These are phyloP conservation scores for Lignosus rhinocerotis DNA, from an alignment of 1,284 basidiomycete genomes.

Conservation along the genomic window DNA sequence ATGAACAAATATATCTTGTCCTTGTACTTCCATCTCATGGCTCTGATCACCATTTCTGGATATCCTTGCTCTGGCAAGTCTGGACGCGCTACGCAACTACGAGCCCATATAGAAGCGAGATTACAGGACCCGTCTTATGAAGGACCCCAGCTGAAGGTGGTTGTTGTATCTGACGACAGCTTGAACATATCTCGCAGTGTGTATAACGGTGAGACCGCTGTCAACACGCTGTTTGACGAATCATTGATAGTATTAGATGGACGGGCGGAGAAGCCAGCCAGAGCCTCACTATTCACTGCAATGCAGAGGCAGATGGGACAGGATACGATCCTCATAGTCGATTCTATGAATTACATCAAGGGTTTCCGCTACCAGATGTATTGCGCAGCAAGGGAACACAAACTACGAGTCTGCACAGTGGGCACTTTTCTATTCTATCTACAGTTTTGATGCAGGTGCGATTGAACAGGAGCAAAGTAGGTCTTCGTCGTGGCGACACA, in stretches of 20 bases:
- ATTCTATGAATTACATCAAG: constrained; percentile 96
- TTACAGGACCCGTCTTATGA: constrained; percentile 50
- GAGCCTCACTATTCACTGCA: constrained; percentile 85
- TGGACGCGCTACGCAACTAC: constrained; percentile 68
- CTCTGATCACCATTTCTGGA: constrained; percentile 91
- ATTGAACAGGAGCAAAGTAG: constrained; percentile 41
- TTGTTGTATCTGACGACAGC: constrained; percentile 78
- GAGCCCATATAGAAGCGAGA: constrained; percentile 56
- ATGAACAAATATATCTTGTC: constrained; percentile 16
- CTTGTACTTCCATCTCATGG: constrained; percentile 56
- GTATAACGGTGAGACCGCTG: constrained; percentile 69
- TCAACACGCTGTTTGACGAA: not conserved
- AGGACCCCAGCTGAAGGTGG: constrained; percentile 58
- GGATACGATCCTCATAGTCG: constrained; percentile 85
- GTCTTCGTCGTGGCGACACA: constrained; percentile 77
- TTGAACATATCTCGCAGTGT: constrained; percentile 66
- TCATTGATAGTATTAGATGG: constrained; percentile 54
- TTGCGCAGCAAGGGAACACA: constrained; percentile 89
- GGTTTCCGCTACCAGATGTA: constrained; percentile 97
- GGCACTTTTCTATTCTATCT: constrained; percentile 34
- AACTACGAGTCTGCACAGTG: constrained; percentile 86
- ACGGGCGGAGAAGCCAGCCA: constrained; percentile 84
- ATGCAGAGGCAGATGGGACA: constrained; percentile 74
- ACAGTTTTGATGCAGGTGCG: not conserved
- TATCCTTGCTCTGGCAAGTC: constrained; percentile 90